A percentile compares a stretch with the other conserved stretches of the same genome.
Evolutionary conservation across 768 basidiomycete genomes (phyloP).

Genomic region (Tylopilus cervinicoccineus): DNA sequence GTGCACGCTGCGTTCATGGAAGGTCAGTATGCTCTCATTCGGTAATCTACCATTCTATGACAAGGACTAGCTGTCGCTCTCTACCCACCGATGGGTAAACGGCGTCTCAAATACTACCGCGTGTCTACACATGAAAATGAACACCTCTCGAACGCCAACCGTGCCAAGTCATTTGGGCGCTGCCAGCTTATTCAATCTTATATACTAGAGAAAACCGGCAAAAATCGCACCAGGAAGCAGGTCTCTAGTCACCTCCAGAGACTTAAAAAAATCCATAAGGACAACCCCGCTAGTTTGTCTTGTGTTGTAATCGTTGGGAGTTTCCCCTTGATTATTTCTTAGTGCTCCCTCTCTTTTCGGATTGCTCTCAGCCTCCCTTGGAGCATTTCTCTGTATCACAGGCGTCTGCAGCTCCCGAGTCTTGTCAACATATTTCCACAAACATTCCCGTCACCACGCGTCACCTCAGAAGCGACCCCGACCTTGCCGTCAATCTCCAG

Average conservation of each 20-base stretch:
- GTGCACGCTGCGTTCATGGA: conserved; percentile 36
- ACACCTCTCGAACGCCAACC: conserved; percentile 5
- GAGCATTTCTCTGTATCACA: conserved; percentile 10
- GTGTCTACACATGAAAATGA: conserved; percentile 18
- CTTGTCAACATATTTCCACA: conserved; percentile 10
- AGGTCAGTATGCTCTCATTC: conserved; percentile 19
- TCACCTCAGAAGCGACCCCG: conserved; percentile 14
- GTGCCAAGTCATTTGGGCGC: conserved; percentile 33
- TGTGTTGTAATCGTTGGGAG: neutral
- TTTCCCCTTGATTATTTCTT: neutral
- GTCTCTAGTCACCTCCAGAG: conserved; percentile 39
- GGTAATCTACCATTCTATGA: conserved; percentile 5
- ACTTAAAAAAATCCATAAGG: conserved; percentile 32
- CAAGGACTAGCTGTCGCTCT: conserved; percentile 23
- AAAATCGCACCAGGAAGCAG: conserved; percentile 36
- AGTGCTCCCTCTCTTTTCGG: conserved; percentile 29
- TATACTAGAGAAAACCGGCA: conserved; percentile 36
- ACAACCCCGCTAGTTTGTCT: conserved; percentile 32
- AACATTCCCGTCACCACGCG: conserved; percentile 7
- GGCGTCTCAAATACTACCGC: conserved; percentile 32
- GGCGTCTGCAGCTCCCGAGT: neutral
- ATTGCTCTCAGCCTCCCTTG: conserved; percentile 12
- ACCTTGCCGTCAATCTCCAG: conserved; percentile 5
- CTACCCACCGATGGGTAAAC: conserved; percentile 36
- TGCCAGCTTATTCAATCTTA: conserved; percentile 40